phyloP scores from a whole-genome alignment of 345 rosid genomes.

The Euphorbia lathyris region DNA sequence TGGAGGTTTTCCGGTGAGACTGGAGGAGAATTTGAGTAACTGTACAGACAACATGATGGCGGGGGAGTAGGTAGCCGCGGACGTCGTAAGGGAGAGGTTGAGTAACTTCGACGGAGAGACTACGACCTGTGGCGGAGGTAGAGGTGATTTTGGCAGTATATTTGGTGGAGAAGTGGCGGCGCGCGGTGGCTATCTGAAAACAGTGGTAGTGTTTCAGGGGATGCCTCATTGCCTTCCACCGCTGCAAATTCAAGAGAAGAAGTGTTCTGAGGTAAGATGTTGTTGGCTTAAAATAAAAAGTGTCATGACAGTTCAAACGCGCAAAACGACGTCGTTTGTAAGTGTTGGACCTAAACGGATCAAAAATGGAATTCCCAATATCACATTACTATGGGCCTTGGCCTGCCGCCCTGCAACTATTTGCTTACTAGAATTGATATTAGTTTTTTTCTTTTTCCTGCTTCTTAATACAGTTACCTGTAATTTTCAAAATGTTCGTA shows the following conservation, averaged over 20 bases:
- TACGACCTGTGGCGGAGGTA: conserved; percentile 67
- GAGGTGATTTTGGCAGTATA: conserved; percentile 78
- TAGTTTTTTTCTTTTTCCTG: no score
- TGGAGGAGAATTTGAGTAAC: conserved; percentile 62
- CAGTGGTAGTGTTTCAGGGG: not conserved
- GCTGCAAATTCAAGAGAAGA: no score
- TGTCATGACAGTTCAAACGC: not conserved
- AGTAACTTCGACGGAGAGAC: conserved; percentile 69
- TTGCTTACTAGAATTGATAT: no score
- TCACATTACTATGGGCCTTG: no score
- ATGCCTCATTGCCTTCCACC: not conserved
- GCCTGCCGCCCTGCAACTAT: no score
- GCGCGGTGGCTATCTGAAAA: not conserved
- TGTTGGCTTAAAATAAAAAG: no score
- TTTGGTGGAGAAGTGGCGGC: conserved; percentile 62
- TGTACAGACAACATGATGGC: conserved; percentile 69
- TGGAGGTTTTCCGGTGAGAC: not conserved
- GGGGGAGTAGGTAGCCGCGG: conserved; percentile 78
- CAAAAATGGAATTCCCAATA: no score
- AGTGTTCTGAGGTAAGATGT: no score
- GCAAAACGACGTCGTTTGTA: no score
- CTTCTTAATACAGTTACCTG: no score
- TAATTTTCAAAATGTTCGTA: no score
- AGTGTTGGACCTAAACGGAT: no score
- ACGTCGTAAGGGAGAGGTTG: conserved; percentile 53